These are phyloP conservation scores for Mollisia scopiformis DNA, from an alignment of 2,329 filamentous ascomycete species.

Conservation along the genomic window DNA sequence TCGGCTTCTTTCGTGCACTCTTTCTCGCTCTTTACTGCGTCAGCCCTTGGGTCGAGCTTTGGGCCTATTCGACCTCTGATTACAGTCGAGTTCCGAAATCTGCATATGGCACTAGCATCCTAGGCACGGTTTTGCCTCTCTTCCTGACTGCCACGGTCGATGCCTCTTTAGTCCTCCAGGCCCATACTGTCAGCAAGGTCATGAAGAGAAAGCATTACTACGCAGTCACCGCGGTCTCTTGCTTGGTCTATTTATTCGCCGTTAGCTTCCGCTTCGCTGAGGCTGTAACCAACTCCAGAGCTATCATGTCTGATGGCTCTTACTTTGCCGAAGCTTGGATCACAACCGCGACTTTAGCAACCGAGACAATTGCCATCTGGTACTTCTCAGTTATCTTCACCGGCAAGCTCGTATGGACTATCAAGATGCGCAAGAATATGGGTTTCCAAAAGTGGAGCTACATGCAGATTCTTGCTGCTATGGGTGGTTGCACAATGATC, in stretches of 20 bases:
- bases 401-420: constrained; percentile 60
- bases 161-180: constrained; percentile 63
- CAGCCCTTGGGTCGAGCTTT: constrained; percentile 53
- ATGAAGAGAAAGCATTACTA: constrained; percentile 46
- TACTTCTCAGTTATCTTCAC: constrained; percentile 66
- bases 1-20: constrained; percentile 55
- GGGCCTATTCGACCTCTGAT: constrained; percentile 51
- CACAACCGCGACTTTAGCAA: constrained; percentile 49
- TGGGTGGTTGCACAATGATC: constrained; percentile 68
- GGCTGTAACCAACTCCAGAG: constrained; percentile 47
- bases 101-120: constrained; percentile 50
- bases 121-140: constrained; percentile 51
- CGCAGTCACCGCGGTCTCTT: constrained; percentile 50
- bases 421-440: constrained; percentile 56
- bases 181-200: constrained; percentile 58
- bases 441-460: constrained; percentile 64
- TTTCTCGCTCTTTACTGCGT: constrained; percentile 54
- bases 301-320: constrained; percentile 25
- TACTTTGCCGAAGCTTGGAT: constrained; percentile 42
- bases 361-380: constrained; percentile 58
- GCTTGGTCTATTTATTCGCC: constrained; percentile 51
- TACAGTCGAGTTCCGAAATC: constrained; percentile 44
- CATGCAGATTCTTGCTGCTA: constrained; percentile 69
- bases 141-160: constrained; percentile 59
- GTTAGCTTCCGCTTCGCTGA: constrained; percentile 56